These are phyloP conservation scores for Russula brevipes DNA, from an alignment of 768 basidiomycete genomes.

Conservation along the genomic window DNA sequence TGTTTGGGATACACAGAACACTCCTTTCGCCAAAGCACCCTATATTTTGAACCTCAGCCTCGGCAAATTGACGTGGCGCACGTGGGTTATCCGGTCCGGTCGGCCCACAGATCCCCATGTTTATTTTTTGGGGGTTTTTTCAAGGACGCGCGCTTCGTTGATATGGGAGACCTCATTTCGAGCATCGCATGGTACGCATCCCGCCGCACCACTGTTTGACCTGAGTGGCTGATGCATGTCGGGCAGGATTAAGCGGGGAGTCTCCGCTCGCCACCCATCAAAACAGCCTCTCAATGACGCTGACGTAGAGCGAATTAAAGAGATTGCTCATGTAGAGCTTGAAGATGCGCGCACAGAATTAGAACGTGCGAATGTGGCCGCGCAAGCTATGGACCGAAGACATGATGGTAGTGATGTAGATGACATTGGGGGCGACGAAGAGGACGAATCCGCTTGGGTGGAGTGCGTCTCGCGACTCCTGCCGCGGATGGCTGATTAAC, in stretches of 20 bases:
- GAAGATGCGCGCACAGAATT: conserved; percentile 87
- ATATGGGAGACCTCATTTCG: conserved; percentile 21
- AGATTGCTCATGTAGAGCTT: conserved; percentile 79
- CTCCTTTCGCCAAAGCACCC: too few species aligned
- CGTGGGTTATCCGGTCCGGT: too few species aligned
- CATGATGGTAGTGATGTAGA: conserved; percentile 63
- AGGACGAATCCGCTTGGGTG: conserved; percentile 63
- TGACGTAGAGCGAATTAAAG: conserved; percentile 85
- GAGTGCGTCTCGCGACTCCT: conserved; percentile 58
- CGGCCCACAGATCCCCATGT: not conserved
- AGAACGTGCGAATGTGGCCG: conserved; percentile 73
- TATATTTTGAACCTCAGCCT: too few species aligned
- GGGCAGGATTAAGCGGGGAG: conserved; percentile 72
- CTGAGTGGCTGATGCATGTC: conserved; percentile 11
- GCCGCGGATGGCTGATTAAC: conserved; percentile 33
- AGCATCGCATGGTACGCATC: conserved; percentile 9
- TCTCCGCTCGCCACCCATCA: conserved; percentile 64
- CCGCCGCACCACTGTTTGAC: not conserved
- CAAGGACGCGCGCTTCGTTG: not conserved
- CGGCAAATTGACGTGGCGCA: too few species aligned
- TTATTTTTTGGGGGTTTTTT: too few species aligned
- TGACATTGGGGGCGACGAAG: conserved; percentile 45
- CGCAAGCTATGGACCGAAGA: conserved; percentile 62
- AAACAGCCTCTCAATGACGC: conserved; percentile 89
- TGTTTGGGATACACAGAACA: too few species aligned